Percentiles rank a stretch among this genome's conserved stretches.
These are phyloP conservation scores for Tuber umbilicatum DNA, from an alignment of 495 filamentous ascomycete genomes.

Conservation along the genomic window DNA sequence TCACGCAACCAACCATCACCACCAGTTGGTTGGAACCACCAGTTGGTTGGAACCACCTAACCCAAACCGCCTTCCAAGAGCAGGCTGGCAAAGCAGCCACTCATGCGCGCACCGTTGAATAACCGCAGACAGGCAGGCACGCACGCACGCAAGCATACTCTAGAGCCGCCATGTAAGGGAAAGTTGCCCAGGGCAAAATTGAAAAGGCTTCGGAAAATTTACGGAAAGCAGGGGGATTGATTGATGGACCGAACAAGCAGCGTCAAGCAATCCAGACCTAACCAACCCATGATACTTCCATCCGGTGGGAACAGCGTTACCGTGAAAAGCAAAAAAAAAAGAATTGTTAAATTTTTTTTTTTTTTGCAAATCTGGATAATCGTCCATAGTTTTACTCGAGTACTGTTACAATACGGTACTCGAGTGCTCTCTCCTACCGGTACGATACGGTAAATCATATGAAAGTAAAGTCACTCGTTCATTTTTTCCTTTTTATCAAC, in stretches of 20 bases:
- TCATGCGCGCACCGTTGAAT: not conserved
- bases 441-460: not conserved
- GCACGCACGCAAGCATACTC: not conserved
- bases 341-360: no score
- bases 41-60: not conserved
- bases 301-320: not conserved
- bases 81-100: not conserved
- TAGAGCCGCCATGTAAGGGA: constrained; percentile 4
- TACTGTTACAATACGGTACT: not conserved
- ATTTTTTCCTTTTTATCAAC: not conserved
- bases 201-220: not conserved
- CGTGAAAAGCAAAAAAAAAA: not conserved
- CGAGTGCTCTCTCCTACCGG: no score
- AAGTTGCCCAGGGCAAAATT: not conserved
- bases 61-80: not conserved
- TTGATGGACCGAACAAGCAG: not conserved
- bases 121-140: not conserved
- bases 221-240: not conserved
- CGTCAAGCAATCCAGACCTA: not conserved
- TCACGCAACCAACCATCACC: not conserved
- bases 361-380: not conserved
- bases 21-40: not conserved
- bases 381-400: not conserved
- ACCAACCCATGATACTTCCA: not conserved
- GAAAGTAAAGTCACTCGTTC: not conserved